These are phyloP conservation scores for Chlorella variabilis DNA, from an alignment of 163 green algal genomes.

Conservation along the genomic window DNA sequence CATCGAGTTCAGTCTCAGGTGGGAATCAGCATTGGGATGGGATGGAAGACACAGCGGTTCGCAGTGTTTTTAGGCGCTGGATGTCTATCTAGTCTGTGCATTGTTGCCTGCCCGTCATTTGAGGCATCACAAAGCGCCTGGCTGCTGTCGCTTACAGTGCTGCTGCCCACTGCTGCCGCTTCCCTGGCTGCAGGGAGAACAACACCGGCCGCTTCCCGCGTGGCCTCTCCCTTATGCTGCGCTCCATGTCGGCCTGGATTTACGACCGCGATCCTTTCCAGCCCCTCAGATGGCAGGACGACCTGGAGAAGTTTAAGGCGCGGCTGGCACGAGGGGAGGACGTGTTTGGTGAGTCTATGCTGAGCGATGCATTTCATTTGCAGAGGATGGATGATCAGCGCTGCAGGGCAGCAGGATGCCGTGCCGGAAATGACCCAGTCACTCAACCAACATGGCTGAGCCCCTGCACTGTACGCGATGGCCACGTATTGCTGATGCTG, in stretches of 20 bases:
- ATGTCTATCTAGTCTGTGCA: no score
- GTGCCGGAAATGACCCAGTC: no score
- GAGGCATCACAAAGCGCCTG: no score
- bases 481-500: no score
- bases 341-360: slow-evolving; percentile 76
- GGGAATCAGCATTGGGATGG: not conserved
- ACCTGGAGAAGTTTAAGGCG: slow-evolving; percentile 89
- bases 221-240: slow-evolving; percentile 96
- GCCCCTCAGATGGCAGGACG: slow-evolving; percentile 82
- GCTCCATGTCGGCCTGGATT: slow-evolving; percentile 91
- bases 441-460: not conserved
- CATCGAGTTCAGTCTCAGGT: slow-evolving; percentile 96
- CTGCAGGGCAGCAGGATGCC: not conserved
- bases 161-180: no score
- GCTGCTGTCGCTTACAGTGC: not conserved
- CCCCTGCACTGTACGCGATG: not conserved
- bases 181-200: slow-evolving; percentile 96
- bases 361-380: not conserved
- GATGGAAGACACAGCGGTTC: no score
- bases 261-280: slow-evolving; percentile 96
- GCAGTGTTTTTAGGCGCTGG: no score
- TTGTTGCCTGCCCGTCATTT: no score
- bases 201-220: slow-evolving; percentile 98
- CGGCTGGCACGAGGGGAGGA: slow-evolving; percentile 82
- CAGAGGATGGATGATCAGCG: no score